Evolutionary conservation across 2,329 filamentous ascomycete genomes (phyloP).

Genomic region (Periconia sp.): DNA sequence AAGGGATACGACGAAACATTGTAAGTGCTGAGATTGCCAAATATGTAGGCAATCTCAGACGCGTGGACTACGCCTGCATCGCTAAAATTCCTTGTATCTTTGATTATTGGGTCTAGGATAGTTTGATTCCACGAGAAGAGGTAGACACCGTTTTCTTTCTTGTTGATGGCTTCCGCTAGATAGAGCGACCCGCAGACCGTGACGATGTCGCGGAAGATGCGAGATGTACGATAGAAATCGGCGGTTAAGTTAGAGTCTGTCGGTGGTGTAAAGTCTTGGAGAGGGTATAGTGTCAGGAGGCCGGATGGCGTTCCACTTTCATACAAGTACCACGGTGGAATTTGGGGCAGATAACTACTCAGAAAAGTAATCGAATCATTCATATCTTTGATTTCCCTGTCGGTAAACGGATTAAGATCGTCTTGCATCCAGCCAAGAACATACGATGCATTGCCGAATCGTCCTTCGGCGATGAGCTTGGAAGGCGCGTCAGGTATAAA

Average conservation of each 20-base stretch:
- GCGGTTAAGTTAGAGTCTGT: constrained; percentile 47
- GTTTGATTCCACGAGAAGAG: constrained; percentile 63
- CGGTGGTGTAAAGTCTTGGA: constrained; percentile 52
- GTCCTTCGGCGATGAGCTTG: constrained; percentile 47
- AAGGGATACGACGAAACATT: constrained; percentile 44
- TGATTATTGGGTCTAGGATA: constrained; percentile 55
- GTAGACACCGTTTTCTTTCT: constrained; percentile 51
- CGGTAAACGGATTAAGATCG: constrained; percentile 54
- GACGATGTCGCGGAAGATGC: constrained; percentile 59
- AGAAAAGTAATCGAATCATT: constrained; percentile 51
- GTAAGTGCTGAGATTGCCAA: constrained; percentile 51
- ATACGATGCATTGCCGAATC: constrained; percentile 50
- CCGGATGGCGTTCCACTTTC: constrained; percentile 17
- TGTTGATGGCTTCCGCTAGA: constrained; percentile 49
- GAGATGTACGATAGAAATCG: constrained; percentile 58
- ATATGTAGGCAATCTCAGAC: constrained; percentile 61
- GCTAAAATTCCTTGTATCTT: constrained; percentile 33
- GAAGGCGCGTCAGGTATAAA: constrained; percentile 56
- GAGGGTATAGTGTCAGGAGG: constrained; percentile 42
- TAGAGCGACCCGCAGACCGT: constrained; percentile 58
- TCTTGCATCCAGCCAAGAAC: constrained; percentile 55
- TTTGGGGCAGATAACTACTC: constrained; percentile 45
- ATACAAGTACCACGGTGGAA: constrained; percentile 27
- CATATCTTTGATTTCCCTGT: constrained; percentile 46
- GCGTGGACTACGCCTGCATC: constrained; percentile 59